Base-by-base conservation (phyloP, 768 basidiomycete species). In the Hydnomerulius pinastri region DNA sequence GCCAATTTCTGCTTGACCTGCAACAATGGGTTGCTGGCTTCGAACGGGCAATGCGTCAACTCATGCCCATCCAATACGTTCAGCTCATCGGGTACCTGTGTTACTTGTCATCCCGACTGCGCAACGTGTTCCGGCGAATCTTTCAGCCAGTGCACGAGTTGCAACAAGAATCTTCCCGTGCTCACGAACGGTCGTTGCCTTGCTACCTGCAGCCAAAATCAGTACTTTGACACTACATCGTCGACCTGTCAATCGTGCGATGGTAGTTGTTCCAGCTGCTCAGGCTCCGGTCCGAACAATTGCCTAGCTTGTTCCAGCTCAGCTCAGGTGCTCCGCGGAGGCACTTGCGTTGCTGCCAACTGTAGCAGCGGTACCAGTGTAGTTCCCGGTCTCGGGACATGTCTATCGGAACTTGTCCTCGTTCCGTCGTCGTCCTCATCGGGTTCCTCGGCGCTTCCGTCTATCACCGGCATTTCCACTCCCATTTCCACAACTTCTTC, bases 61-160 rank as follows among this genome's bases (percentile, higher is more conserved):
- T 77, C 81, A 5, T 95, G 92, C 61, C 90, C 92, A 0, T 77
- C 83, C 32, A 82, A 81, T 51, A 80, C 84, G 2, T 86, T 92
- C 70, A 70, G 75, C 45, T 78, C 87, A 10, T 76, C 81, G 25
- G 80, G 83, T 20, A 69, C 79, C 23, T 95, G 92, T 71, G 62
- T 82, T 47, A 59, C 83, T 5, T 96, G 93, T 66, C 92, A 95
- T 52, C 83, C 90, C 0, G 93, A 95, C 63, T 96, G 92, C 61
- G 82, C 81, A 13, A 83, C 86, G 2, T 96, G 93, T 68, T 82
- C 83, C 20, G 91, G 90, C n/a, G 60, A 78, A 18, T 79, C 83
- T 0, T 90, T 90, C 71, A 83, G 81, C 62, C 85, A 92, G 63
- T 96, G 92, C 68, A 76, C 82, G 7, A 79, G 80, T 41, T 94